Evolutionary conservation across 768 basidiomycete genomes (phyloP).

Genomic region (Dentipellis sp.): DNA sequence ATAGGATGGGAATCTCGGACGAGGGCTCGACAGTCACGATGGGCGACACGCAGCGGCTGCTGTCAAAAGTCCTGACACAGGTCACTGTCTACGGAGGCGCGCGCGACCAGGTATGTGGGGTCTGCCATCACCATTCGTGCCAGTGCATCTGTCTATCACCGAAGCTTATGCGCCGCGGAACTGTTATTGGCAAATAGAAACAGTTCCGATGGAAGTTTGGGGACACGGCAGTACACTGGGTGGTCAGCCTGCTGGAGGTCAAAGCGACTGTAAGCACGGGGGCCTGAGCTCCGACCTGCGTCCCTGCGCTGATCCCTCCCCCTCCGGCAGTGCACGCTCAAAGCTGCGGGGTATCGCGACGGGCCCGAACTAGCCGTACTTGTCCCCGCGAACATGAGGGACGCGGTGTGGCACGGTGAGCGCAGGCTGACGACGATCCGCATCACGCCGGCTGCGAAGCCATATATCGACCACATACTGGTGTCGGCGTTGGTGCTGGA

Average conservation of each 20-base stretch:
- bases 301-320: background rate
- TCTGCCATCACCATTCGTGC: too few relatives aligned
- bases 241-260: too few relatives aligned
- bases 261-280: background rate
- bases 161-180: too few relatives aligned
- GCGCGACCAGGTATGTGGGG: too few relatives aligned
- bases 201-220: too few relatives aligned
- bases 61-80: too few relatives aligned
- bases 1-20: background rate
- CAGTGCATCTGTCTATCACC: too few relatives aligned
- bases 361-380: background rate
- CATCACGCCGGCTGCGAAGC: background rate
- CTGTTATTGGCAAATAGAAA: too few relatives aligned
- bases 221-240: too few relatives aligned
- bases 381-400: background rate
- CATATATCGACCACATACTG: constrained; percentile 1
- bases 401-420: background rate
- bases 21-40: background rate
- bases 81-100: too few relatives aligned
- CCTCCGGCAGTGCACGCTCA: background rate
- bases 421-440: background rate
- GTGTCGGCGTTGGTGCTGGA: constrained; percentile 7
- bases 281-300: background rate
- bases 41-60: too few relatives aligned
- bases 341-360: background rate